Evolutionary conservation across 106 monocot species (phyloP), one percentile per base, ranked within the genome.

Genomic region (Acanthochlamys bracteata): DNA sequence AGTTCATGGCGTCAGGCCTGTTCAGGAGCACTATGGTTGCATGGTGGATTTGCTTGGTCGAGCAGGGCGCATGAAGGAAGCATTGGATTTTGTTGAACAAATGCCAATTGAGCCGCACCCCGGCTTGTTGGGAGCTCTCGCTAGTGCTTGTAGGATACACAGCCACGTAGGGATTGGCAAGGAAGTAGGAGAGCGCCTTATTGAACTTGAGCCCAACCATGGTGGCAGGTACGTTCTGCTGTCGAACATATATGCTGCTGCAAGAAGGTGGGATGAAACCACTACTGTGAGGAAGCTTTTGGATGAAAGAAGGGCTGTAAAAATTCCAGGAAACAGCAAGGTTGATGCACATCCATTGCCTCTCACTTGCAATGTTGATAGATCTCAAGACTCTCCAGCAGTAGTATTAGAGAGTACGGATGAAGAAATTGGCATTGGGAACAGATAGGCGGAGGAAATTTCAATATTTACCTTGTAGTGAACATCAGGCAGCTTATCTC

Each of bases 21-120:
- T 60, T 15, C 55, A 70, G 19, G 85, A 90, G 57, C 89, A 90
- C 61, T 85, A 90, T 49, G 89, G 82, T 2, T 90, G 85, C 41
- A 70, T 85, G 69, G 83, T 86, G 10, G 90, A 90, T 70, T 65
- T 90, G 78, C 78, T 85, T 0, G 75, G 80, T 11, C 67, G 90
- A 11, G 85, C 82, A 11, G 85, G 85, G 55, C 65, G 80, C 17
- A 64, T 85, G 0, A 67, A 76, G 42, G 85, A 85, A 42, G 90
- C 90, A 25, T 1, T 80, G 23, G 75, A 73, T 25, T 82, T 90
- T 21, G 66, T 75, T 25, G 78, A 71, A 11, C 43, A 55, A 0
- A 90, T 85, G 90, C 82, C 90, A 4, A 63, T 76, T 20, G 60
- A 80, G 41, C 80, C 82, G 3, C 82, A 86, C 53, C 64, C 83